Percentiles rank a stretch among this genome's conserved stretches.
These are phyloP conservation scores for Quercus ilex DNA, from an alignment of 306 rosid species.

Conservation along the genomic window DNA sequence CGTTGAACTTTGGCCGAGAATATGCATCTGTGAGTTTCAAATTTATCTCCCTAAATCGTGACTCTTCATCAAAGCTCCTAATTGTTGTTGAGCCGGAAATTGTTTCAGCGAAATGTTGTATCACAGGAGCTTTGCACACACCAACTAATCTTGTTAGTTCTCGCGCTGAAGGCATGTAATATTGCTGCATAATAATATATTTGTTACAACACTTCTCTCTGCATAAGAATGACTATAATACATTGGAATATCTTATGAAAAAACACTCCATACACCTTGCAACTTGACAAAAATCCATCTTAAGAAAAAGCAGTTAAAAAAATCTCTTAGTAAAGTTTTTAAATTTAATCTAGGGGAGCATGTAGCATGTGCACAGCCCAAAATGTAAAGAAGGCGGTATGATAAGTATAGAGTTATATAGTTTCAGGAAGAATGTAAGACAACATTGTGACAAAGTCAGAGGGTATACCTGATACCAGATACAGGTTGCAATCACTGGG, in stretches of 20 bases:
- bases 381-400: not conserved
- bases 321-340: not conserved
- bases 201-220: not conserved
- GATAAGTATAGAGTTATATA: not conserved
- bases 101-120: slow-evolving; percentile 85
- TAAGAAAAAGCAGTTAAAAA: too few relatives aligned
- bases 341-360: not conserved
- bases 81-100: slow-evolving; percentile 79
- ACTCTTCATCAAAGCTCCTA: slow-evolving; percentile 77
- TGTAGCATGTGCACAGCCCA: not conserved
- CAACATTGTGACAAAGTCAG: not conserved
- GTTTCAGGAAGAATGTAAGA: not conserved
- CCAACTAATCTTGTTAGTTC: slow-evolving; percentile 84
- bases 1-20: slow-evolving; percentile 64
- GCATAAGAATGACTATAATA: too few relatives aligned
- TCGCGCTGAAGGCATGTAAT: slow-evolving; percentile 70
- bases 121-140: slow-evolving; percentile 81
- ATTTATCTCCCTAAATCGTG: slow-evolving; percentile 61
- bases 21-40: slow-evolving; percentile 69
- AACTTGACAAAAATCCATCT: too few relatives aligned
- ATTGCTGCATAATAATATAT: slow-evolving; percentile 52
- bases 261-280: too few relatives aligned
- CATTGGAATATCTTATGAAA: not conserved
- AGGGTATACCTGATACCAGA: slow-evolving; percentile 48
- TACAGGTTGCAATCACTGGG: slow-evolving; percentile 39